Evolutionary conservation across 1,284 basidiomycete species (phyloP).

Genomic region (Ustilago sp.): DNA sequence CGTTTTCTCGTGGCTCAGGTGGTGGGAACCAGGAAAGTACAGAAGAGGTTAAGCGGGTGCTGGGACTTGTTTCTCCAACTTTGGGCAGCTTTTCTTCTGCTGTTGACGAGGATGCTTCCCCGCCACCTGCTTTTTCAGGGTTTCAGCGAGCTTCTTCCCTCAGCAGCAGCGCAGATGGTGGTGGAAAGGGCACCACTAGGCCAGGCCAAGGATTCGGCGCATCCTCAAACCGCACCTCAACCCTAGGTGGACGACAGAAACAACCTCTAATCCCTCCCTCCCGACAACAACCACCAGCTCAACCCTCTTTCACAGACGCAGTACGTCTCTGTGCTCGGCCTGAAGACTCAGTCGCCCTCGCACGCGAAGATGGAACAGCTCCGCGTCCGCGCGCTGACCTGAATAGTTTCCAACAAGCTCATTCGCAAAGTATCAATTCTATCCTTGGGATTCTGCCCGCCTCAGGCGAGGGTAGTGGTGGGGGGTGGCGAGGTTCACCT

Average conservation of each 20-base stretch:
- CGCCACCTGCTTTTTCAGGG: slow-evolving; percentile 18
- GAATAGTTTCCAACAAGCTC: slow-evolving; percentile 51
- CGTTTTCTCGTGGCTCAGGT: neutral
- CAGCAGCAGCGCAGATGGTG: neutral
- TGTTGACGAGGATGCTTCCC: slow-evolving; percentile 30
- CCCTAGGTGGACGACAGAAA: slow-evolving; percentile 8
- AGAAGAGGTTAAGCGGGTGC: slow-evolving; percentile 12
- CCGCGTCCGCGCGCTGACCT: slow-evolving; percentile 44
- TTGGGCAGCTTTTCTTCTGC: slow-evolving; percentile 43
- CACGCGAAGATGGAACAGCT: slow-evolving; percentile 28
- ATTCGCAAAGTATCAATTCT: slow-evolving; percentile 30
- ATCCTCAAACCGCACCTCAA: slow-evolving; percentile 7
- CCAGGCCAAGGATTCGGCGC: slow-evolving; percentile 9
- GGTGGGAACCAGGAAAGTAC: slow-evolving; percentile 3
- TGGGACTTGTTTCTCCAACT: slow-evolving; percentile 20
- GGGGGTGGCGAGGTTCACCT: slow-evolving; percentile 28
- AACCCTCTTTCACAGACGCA: slow-evolving; percentile 43
- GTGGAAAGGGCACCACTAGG: neutral
- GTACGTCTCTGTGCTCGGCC: slow-evolving; percentile 41
- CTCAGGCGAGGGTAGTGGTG: neutral
- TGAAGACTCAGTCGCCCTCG: slow-evolving; percentile 37
- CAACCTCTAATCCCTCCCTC: slow-evolving; percentile 39
- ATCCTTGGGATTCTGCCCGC: slow-evolving; percentile 34
- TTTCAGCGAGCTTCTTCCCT: slow-evolving; percentile 47
- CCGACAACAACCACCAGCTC: slow-evolving; percentile 19